Conservation (phyloP, 202 grass and related monocot genomes). For the Bolboschoenoplectus hybrid region DNA sequence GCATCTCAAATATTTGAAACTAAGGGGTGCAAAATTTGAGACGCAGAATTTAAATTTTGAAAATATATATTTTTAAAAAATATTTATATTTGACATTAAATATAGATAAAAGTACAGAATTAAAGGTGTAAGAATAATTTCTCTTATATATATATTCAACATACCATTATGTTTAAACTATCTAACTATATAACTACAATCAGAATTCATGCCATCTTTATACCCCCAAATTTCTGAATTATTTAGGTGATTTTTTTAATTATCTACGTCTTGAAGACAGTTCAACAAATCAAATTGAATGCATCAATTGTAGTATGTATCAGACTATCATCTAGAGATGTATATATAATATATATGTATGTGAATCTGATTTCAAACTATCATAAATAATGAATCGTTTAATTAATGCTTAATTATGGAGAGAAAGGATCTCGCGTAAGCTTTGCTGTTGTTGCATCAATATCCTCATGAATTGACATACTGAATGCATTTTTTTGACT, state of each 20-base stretch:
- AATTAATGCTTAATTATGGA: not conserved
- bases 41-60: too few species aligned
- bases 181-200: not conserved
- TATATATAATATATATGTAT: not conserved
- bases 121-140: too few species aligned
- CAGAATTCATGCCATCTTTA: not conserved
- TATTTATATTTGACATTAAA: too few species aligned
- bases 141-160: not conserved
- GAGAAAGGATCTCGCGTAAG: not conserved
- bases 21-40: too few species aligned
- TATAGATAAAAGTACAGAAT: too few species aligned
- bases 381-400: not conserved
- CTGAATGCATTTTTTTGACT: slow-evolving; percentile 24
- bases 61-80: too few species aligned
- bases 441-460: slow-evolving; percentile 21
- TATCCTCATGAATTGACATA: slow-evolving; percentile 21
- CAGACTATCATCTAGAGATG: not conserved
- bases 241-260: not conserved
- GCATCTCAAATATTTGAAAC: too few species aligned
- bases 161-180: not conserved
- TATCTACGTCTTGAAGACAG: not conserved
- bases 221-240: not conserved
- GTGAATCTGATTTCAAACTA: slow-evolving; percentile 8
- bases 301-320: not conserved
- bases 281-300: not conserved